Base-by-base conservation (phyloP, 164 flowering plant genomes). In the Cinnamomum micranthum region DNA sequence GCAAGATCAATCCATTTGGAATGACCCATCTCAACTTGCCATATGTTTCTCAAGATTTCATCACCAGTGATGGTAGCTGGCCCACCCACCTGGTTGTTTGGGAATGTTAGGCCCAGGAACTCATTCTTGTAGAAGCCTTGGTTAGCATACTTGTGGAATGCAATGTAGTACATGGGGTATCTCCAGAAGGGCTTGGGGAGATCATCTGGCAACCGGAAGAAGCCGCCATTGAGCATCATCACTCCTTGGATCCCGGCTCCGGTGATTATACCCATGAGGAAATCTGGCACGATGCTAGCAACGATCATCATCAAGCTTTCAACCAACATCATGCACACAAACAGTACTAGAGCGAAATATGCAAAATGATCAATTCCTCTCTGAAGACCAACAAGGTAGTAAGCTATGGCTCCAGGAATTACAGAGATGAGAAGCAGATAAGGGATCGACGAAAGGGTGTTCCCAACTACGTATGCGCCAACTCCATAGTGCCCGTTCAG, bases 261-360 rank as follows among this genome's bases (percentile, higher is more conserved):
- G 1, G 81, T 75, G 2, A 85, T 83, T 20, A 87, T 81, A 9
- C 93, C 90, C 90, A 90, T 82, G 52, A 90, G 86, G 66, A 80
- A 90, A 65, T 87, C 74, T 0, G 94, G 94, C 22, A 90, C 90
- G 11, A 90, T 20, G 52, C 86, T 82, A 12, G 92, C 92, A 0
- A 90, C 87, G 4, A 81, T 71, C 90, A 88, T 87, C 92, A 87
- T 88, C 23, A 87, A 71, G 87, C 94, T 85, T 79, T 90, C 92
- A 0, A 86, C 90, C 74, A 90, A 25, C 78, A 80, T 73, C 82
- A 80, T 80, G 72, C 86, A 78, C 0, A 58, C 72, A 52, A 87
- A 82, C 0, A 87, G 79, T 1, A 78, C 47, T 7, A 83, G 65
- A 1, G 70, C 77, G 65, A 85, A 88, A 85, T 77, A 88, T 6